These are phyloP conservation scores for Solanum hybrid DNA, from an alignment of 305 asterid species.

Conservation along the genomic window DNA sequence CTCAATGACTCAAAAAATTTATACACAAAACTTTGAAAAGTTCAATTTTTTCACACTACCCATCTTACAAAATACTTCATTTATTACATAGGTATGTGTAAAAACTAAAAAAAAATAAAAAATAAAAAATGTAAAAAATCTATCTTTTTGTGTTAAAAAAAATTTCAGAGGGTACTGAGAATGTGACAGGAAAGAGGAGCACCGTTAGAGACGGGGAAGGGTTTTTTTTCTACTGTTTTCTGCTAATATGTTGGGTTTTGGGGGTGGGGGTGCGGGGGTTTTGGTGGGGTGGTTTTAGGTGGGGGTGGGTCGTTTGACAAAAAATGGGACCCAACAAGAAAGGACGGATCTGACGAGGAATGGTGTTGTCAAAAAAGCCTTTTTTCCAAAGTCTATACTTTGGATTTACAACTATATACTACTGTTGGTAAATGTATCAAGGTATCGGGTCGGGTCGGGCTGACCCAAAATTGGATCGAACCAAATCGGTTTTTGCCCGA, in stretches of 20 bases:
- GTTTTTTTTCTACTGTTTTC: conserved; percentile 1
- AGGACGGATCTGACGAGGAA: conserved; percentile 59
- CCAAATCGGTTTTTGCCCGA: neutral
- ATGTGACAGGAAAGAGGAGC: conserved; percentile 19
- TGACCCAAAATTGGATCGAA: neutral
- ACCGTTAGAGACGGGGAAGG: conserved; percentile 9
- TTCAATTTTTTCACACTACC: conserved; percentile 1
- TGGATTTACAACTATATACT: neutral
- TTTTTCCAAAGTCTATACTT: conserved; percentile 4
- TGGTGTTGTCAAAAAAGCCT: conserved; percentile 28
- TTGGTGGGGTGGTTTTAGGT: neutral
- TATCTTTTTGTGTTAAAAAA: neutral
- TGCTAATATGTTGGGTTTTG: neutral
- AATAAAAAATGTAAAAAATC: neutral
- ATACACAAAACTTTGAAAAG: neutral
- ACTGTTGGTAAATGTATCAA: neutral
- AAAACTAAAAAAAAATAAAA: neutral
- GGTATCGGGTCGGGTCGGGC: neutral
- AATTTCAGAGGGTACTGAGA: conserved; percentile 17
- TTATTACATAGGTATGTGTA: neutral
- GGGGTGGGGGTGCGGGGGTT: neutral
- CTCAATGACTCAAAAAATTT: conserved; percentile 7
- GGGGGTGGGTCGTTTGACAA: conserved; percentile 11
- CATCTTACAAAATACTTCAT: neutral
- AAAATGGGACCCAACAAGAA: conserved; percentile 33